These are phyloP conservation scores for Ramaria sp. DNA, from an alignment of 768 basidiomycete species.

Conservation along the genomic window DNA sequence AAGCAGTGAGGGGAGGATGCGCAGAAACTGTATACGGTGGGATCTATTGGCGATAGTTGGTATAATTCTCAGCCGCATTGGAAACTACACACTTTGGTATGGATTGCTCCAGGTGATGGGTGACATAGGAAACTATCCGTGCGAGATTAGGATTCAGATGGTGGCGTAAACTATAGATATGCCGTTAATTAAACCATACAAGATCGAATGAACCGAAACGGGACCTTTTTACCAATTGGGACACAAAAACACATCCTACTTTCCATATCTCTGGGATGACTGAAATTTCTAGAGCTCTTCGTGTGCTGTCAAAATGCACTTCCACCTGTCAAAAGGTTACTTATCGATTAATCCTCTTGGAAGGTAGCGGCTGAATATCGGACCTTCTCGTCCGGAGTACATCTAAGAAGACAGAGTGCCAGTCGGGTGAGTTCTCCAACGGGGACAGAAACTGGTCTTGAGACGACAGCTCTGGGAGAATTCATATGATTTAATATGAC, in stretches of 20 bases:
- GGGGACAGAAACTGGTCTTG: conserved; percentile 60
- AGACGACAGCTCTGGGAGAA: conserved; percentile 8
- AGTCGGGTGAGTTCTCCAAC: conserved; percentile 52
- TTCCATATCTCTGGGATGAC: conserved; percentile 41
- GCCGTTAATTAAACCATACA: background rate
- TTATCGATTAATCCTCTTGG: background rate
- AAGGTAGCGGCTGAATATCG: conserved; percentile 13
- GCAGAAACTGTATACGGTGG: conserved; percentile 35
- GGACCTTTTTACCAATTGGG: conserved; percentile 41
- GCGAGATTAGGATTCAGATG: conserved; percentile 46
- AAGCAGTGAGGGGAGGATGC: conserved; percentile 33
- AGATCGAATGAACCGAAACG: conserved; percentile 10
- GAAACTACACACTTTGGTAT: conserved; percentile 31
- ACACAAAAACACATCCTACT: conserved; percentile 41
- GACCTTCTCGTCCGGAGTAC: conserved; percentile 37
- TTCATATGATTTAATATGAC: background rate
- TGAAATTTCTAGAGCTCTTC: conserved; percentile 45
- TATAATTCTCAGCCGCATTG: background rate
- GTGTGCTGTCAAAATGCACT: conserved; percentile 37
- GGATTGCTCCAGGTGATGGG: conserved; percentile 52
- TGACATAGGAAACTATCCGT: conserved; percentile 41
- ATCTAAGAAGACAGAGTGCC: conserved; percentile 35
- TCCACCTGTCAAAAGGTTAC: conserved; percentile 30
- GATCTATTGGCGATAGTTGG: conserved; percentile 16
- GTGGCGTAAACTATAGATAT: conserved; percentile 33